Percentiles rank a stretch among this genome's conserved stretches.
Evolutionary conservation across 2,329 filamentous ascomycete species (phyloP).

Genomic region (Penicillium sp.): DNA sequence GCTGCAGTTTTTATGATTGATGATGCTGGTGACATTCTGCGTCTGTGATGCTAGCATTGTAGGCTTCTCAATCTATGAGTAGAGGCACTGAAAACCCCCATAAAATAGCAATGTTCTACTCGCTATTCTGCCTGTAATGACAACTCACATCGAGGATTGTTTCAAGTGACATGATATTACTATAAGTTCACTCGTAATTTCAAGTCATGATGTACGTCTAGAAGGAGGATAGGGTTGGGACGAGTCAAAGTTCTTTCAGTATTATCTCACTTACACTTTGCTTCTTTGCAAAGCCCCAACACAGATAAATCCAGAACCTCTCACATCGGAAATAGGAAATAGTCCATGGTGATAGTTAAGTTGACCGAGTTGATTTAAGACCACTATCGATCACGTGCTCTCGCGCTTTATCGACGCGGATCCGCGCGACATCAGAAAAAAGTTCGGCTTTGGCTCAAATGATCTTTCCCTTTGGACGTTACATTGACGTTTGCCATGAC

Average conservation of each 20-base stretch:
- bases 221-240: not conserved
- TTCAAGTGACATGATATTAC: not conserved
- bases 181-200: too few species aligned
- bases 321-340: too few species aligned
- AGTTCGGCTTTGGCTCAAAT: not conserved
- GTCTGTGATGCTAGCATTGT: conserved; percentile 51
- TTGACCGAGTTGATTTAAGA: not conserved
- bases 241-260: not conserved
- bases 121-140: too few species aligned
- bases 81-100: too few species aligned
- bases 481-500: not conserved
- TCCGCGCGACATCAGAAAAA: conserved; percentile 10
- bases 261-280: not conserved
- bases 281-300: not conserved
- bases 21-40: conserved; percentile 61
- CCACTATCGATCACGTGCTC: conserved; percentile 18
- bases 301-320: not conserved
- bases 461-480: not conserved
- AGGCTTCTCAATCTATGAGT: too few species aligned
- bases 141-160: conserved; percentile 10
- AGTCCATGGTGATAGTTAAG: too few species aligned
- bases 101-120: too few species aligned
- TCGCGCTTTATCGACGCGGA: conserved; percentile 14
- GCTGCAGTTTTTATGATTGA: conserved; percentile 25
- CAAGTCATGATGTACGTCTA: not conserved